phyloP scores from a whole-genome alignment of 306 rosid species.

The Castanea sativa region DNA sequence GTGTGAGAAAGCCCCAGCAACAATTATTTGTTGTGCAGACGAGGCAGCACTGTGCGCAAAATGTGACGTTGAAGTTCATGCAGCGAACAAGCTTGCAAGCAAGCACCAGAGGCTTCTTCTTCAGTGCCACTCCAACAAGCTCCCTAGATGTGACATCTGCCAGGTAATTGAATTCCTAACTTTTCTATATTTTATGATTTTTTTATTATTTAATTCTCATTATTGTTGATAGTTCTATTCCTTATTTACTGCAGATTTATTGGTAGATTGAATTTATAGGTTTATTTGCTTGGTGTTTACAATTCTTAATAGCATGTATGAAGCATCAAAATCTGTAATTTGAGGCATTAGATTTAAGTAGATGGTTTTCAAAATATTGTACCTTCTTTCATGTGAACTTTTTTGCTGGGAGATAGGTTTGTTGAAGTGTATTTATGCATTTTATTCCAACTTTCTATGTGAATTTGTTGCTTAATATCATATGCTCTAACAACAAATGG shows the following conservation, averaged over 20 bases:
- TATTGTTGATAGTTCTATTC: neutral
- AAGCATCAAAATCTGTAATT: neutral
- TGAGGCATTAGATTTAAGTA: neutral
- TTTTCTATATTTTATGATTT: neutral
- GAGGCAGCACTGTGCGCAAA: slow-evolving; percentile 93
- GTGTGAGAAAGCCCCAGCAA: slow-evolving; percentile 93
- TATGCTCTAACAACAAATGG: too few relatives aligned
- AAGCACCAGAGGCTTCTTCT: slow-evolving; percentile 96
- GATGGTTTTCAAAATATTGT: neutral
- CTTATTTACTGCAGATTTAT: neutral
- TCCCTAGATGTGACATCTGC: slow-evolving; percentile 93
- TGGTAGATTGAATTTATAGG: neutral
- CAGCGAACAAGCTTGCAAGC: slow-evolving; percentile 96
- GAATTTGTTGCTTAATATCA: too few relatives aligned
- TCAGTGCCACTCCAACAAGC: slow-evolving; percentile 70
- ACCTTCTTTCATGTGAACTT: neutral
- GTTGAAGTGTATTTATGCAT: neutral
- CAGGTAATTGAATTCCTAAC: slow-evolving; percentile 44
- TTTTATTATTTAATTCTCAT: neutral
- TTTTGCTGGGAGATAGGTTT: neutral
- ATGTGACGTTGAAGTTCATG: slow-evolving; percentile 95
- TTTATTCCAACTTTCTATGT: neutral
- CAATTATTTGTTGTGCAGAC: slow-evolving; percentile 93
- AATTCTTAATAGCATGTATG: neutral
- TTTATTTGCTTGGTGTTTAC: neutral